phyloP scores from a whole-genome alignment of 768 basidiomycete genomes.

The Phylloporus arenicola region DNA sequence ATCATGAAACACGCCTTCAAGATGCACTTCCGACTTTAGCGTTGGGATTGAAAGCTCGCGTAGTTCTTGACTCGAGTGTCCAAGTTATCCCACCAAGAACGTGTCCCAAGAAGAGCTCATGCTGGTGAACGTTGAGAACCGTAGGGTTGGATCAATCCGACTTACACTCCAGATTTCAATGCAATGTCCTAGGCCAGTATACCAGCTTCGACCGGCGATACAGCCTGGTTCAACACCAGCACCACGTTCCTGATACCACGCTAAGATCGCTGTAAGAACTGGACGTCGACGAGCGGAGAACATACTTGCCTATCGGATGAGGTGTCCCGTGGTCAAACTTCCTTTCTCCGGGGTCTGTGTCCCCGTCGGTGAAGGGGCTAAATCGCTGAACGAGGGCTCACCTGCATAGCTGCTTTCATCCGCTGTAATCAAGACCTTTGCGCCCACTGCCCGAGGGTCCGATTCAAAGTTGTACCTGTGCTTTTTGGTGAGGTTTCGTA shows the following conservation, averaged over 20 bases:
- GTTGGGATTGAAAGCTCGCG: constrained; percentile 54
- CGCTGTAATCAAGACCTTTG: constrained; percentile 56
- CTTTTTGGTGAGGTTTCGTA: constrained; percentile 8
- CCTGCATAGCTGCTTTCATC: constrained; percentile 62
- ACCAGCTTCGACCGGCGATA: constrained; percentile 71
- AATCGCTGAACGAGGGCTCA: constrained; percentile 25
- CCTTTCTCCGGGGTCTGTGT: constrained; percentile 27
- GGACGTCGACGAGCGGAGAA: not conserved
- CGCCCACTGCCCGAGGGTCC: constrained; percentile 61
- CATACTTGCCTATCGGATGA: constrained; percentile 63
- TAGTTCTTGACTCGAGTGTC: constrained; percentile 66
- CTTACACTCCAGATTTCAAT: constrained; percentile 73
- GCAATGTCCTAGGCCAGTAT: constrained; percentile 75
- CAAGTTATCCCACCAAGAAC: constrained; percentile 72
- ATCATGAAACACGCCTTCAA: constrained; percentile 6
- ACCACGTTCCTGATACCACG: constrained; percentile 80
- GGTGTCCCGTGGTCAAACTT: constrained; percentile 64
- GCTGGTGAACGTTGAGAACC: constrained; percentile 33
- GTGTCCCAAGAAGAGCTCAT: constrained; percentile 65
- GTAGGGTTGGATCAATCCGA: not conserved
- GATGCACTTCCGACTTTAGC: constrained; percentile 53
- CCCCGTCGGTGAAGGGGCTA: not conserved
- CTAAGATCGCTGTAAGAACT: constrained; percentile 32
- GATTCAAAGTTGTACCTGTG: constrained; percentile 66
- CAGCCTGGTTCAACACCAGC: constrained; percentile 51